Base-by-base conservation (phyloP, 306 rosid species). In the Quercus mongolica region DNA sequence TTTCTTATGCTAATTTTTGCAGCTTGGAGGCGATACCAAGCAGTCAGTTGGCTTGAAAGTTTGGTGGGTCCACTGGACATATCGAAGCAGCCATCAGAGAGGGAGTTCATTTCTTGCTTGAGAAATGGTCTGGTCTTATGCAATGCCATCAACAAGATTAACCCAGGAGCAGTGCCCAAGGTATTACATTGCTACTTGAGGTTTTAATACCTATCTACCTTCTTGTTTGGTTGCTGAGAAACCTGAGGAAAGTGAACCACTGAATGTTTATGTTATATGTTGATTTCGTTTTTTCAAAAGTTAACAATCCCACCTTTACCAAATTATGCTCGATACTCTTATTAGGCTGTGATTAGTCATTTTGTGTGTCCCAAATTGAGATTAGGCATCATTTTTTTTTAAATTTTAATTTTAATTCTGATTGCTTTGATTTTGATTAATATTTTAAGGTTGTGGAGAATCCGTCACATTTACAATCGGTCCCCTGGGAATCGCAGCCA, bases 11-110 rank as follows among this genome's bases (percentile, higher is more conserved):
- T 67, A 31, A 77, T 11, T 38, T 74, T 61, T 75, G 76, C 82
- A 95, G 99, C 97, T 72, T 89, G 92, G 94, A 92, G 99, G 82
- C 89, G 98, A 52, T 89, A 88, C 78, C 90, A 90, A 86, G 99
- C 98, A 17, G 86, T 87, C n/a, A 79, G 86, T 77, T 95, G 99
- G 98, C 97, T 95, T 8, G 96, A 92, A 80, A 84, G 82, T 61
- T 86, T 86, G 71, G 89, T 91, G 52, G 98, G 99, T 65, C 91
- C 94, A 17, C 89, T 95, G 6, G 87, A 91, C 56, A 78, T 95
- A 38, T 71, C 97, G 5, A 91, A 76, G 13, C 89, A 84, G 20
- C 99, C 99, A 6, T 76, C 99, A 0, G 99, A 95, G 85, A 88
- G 87, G 64, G 94, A 90, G 67, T 90, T 95, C 58, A 83, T 95